phyloP scores from a whole-genome alignment of 345 rosid genomes.

The Cardamine occulta region DNA sequence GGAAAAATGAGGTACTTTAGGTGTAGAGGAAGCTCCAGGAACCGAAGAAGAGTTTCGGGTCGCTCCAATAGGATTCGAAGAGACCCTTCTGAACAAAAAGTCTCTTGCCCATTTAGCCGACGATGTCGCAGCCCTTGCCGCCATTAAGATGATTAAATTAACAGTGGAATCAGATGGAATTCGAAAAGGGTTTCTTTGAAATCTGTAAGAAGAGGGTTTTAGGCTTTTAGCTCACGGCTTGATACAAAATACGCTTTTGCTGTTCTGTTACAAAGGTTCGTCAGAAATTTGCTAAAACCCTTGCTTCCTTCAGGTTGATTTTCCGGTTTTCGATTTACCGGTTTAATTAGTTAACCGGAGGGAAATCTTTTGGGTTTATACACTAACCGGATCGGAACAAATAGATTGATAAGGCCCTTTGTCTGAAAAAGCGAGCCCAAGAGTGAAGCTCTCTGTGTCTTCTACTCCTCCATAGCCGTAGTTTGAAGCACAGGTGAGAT shows the following conservation, averaged over 20 bases:
- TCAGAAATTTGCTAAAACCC: constrained; percentile 42
- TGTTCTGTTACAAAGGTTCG: constrained; percentile 24
- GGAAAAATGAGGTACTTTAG: constrained; percentile 81
- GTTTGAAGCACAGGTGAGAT: not conserved
- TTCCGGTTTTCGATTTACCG: constrained; percentile 32
- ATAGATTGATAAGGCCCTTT: constrained; percentile 37
- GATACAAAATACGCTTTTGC: constrained; percentile 1
- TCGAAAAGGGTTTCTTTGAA: constrained; percentile 4
- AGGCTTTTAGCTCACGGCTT: constrained; percentile 39
- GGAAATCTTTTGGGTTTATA: not conserved
- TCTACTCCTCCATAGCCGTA: constrained; percentile 13
- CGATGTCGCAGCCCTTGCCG: constrained; percentile 45
- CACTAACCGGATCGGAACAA: constrained; percentile 26
- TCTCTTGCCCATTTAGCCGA: constrained; percentile 54
- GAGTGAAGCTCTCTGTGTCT: constrained; percentile 11
- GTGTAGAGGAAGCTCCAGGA: constrained; percentile 51
- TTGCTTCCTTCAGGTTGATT: constrained; percentile 30
- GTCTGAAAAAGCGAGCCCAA: constrained; percentile 29
- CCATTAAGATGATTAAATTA: constrained; percentile 46
- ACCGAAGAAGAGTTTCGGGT: constrained; percentile 55
- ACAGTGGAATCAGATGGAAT: not conserved
- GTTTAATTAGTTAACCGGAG: constrained; percentile 22
- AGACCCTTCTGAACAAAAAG: constrained; percentile 43
- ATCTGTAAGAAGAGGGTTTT: constrained; percentile 26
- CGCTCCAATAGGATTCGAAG: constrained; percentile 48